Evolutionary conservation across 2,329 filamentous ascomycete genomes (phyloP).

Genomic region (Nigrospora sphaerica): DNA sequence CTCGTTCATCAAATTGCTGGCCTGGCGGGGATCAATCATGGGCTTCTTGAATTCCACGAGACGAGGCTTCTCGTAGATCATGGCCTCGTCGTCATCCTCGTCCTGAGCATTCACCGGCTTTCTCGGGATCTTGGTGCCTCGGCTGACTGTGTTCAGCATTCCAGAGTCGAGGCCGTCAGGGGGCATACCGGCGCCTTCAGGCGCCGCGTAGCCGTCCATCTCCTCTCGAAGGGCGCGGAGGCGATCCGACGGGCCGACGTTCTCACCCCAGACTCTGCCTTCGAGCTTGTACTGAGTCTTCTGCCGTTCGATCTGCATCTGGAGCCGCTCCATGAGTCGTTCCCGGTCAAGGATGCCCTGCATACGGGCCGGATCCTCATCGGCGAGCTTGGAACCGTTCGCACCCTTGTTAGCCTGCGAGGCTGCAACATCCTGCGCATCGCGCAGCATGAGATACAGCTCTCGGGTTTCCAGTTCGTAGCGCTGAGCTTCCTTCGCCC

Average conservation of each 20-base stretch:
- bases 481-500: slow-evolving; percentile 84
- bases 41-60: slow-evolving; percentile 75
- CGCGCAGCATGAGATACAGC: slow-evolving; percentile 94
- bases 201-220: slow-evolving; percentile 66
- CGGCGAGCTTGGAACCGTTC: slow-evolving; percentile 44
- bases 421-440: slow-evolving; percentile 92
- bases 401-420: slow-evolving; percentile 63
- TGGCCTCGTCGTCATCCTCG: slow-evolving; percentile 34
- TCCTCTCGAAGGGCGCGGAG: slow-evolving; percentile 86
- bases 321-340: slow-evolving; percentile 83
- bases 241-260: slow-evolving; percentile 80
- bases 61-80: slow-evolving; percentile 71
- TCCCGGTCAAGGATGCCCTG: slow-evolving; percentile 91
- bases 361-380: slow-evolving; percentile 69
- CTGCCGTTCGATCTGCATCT: slow-evolving; percentile 91
- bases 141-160: slow-evolving; percentile 65
- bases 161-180: slow-evolving; percentile 62
- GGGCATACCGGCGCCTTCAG: slow-evolving; percentile 41
- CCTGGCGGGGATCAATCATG: slow-evolving; percentile 55
- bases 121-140: slow-evolving; percentile 48
- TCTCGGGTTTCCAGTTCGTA: slow-evolving; percentile 96
- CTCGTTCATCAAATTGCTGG: slow-evolving; percentile 59
- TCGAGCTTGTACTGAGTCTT: slow-evolving; percentile 98
- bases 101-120: slow-evolving; percentile 40
- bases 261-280: slow-evolving; percentile 81